phyloP scores from a whole-genome alignment of 495 filamentous ascomycete genomes.

The Penicillium paradoxum region DNA sequence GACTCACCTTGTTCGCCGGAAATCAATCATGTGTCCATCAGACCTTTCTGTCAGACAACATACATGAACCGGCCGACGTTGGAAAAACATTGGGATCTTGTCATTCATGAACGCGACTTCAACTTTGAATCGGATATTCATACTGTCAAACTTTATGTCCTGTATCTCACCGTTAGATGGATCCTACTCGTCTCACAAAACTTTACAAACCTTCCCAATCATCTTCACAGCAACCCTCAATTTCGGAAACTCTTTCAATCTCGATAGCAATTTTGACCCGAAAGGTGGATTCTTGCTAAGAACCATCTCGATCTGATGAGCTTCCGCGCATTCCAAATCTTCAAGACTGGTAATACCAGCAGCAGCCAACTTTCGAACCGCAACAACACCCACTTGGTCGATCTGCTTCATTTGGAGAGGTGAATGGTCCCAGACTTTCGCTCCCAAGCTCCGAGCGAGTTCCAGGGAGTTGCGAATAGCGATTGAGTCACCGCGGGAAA shows the following conservation, averaged over 20 bases:
- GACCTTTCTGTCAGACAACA: slow-evolving; percentile 74
- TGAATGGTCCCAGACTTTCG: slow-evolving; percentile 81
- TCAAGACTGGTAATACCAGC: slow-evolving; percentile 68
- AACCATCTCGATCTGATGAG: slow-evolving; percentile 68
- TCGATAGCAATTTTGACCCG: slow-evolving; percentile 62
- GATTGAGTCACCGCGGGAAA: slow-evolving; percentile 60
- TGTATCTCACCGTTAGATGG: slow-evolving; percentile 14
- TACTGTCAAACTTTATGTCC: slow-evolving; percentile 39
- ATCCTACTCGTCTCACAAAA: not conserved
- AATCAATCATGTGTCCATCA: slow-evolving; percentile 69
- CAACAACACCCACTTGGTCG: slow-evolving; percentile 71
- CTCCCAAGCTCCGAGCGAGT: slow-evolving; percentile 70
- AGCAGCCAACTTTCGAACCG: slow-evolving; percentile 69
- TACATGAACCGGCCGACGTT: slow-evolving; percentile 57
- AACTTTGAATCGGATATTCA: slow-evolving; percentile 59
- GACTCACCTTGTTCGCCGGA: slow-evolving; percentile 63
- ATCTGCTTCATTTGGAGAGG: slow-evolving; percentile 84
- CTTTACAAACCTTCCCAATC: slow-evolving; percentile 42
- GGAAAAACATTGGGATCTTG: slow-evolving; percentile 55
- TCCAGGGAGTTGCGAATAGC: slow-evolving; percentile 68
- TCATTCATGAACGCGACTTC: slow-evolving; percentile 71
- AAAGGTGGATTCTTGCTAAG: slow-evolving; percentile 80
- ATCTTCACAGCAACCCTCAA: slow-evolving; percentile 56
- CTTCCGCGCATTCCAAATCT: slow-evolving; percentile 60
- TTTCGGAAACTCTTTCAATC: slow-evolving; percentile 68